These are phyloP conservation scores for Monilinia fructicola DNA, from an alignment of 2,329 filamentous ascomycete genomes.

Conservation along the genomic window DNA sequence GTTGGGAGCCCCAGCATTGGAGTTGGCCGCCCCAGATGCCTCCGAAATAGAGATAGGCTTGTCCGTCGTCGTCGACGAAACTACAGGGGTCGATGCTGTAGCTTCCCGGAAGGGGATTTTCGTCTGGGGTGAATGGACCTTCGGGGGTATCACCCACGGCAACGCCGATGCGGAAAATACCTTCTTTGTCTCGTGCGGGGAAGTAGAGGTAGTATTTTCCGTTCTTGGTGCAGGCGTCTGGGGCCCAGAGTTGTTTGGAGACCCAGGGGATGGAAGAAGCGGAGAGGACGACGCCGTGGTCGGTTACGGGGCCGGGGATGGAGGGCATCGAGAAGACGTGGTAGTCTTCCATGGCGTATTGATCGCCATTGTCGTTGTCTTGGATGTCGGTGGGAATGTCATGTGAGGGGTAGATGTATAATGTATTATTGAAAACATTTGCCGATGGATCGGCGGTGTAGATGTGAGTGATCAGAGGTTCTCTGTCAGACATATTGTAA, in stretches of 20 bases:
- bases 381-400: constrained; percentile 72
- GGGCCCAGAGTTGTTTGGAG: constrained; percentile 77
- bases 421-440: constrained; percentile 71
- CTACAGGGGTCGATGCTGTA: constrained; percentile 76
- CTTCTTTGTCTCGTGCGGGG: constrained; percentile 68
- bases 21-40: constrained; percentile 80
- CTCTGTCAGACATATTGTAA: constrained; percentile 19
- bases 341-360: constrained; percentile 83
- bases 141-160: constrained; percentile 62
- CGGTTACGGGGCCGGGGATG: constrained; percentile 55
- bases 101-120: constrained; percentile 63
- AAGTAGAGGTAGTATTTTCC: constrained; percentile 77
- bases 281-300: constrained; percentile 70
- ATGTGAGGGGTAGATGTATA: constrained; percentile 82
- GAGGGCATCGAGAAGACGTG: constrained; percentile 67
- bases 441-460: constrained; percentile 81
- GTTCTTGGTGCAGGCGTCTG: constrained; percentile 68
- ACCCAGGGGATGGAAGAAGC: constrained; percentile 72
- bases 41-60: constrained; percentile 72
- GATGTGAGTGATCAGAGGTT: constrained; percentile 68
- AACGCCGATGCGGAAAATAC: constrained; percentile 73
- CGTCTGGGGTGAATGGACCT: constrained; percentile 68
- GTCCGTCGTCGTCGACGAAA: constrained; percentile 71
- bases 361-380: constrained; percentile 82
- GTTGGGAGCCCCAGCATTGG: constrained; percentile 62